These are phyloP conservation scores for Solanum phureja DNA, from an alignment of 257 asterid species.

Conservation along the genomic window DNA sequence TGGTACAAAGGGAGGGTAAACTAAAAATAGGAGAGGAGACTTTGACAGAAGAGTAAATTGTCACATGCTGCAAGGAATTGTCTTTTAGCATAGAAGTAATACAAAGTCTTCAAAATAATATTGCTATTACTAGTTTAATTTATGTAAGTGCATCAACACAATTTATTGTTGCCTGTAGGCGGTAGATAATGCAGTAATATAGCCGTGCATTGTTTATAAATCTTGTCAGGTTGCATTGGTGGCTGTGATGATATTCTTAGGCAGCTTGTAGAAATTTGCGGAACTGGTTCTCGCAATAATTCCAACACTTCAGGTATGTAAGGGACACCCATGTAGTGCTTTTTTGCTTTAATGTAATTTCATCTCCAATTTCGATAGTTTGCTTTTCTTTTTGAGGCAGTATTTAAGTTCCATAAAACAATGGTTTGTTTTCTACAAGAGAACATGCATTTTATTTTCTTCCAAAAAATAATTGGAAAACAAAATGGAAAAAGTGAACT, in stretches of 20 bases:
- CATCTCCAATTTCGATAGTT: neutral
- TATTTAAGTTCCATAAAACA: neutral
- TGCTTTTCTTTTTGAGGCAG: neutral
- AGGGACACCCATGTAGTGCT: neutral
- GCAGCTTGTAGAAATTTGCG: slow-evolving; percentile 83
- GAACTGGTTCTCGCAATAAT: slow-evolving; percentile 80
- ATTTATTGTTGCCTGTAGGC: neutral
- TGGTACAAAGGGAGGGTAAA: neutral
- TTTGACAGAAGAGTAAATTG: neutral
- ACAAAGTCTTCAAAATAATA: neutral
- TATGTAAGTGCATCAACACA: neutral
- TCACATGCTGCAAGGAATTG: neutral
- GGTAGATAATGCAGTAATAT: neutral
- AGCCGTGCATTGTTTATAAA: neutral
- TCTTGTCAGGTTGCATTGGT: slow-evolving; percentile 78
- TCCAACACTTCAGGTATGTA: slow-evolving; percentile 50
- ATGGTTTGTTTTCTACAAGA: neutral
- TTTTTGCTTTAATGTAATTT: neutral
- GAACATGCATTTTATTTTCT: neutral
- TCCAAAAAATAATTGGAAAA: neutral
- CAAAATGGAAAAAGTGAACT: neutral
- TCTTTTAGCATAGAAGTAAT: neutral
- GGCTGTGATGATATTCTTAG: slow-evolving; percentile 78
- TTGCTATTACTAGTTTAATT: neutral
- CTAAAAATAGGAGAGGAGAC: neutral